Evolutionary conservation across 202 grass and related monocot species (phyloP).

Genomic region (Schoenoplectus triqueter): DNA sequence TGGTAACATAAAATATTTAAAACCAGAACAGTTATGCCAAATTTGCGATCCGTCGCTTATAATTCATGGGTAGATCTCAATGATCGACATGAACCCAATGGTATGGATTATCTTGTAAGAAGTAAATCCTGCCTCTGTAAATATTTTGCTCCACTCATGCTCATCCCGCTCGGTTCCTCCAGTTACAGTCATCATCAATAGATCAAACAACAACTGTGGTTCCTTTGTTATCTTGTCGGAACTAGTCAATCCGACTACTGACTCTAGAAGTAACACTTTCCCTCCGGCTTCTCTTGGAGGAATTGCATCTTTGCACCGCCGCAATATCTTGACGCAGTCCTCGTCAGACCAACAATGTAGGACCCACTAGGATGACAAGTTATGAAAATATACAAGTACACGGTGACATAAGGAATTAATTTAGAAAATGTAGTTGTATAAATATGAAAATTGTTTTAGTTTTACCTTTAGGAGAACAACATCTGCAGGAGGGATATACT

Average conservation of each 20-base stretch:
- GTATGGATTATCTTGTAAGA: neutral
- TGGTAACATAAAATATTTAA: no score
- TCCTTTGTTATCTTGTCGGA: neutral
- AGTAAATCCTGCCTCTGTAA: neutral
- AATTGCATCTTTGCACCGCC: constrained; percentile 40
- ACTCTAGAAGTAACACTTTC: neutral
- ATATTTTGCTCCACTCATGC: neutral
- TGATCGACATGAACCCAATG: neutral
- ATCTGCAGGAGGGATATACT: no score
- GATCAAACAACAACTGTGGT: neutral
- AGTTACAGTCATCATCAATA: no score
- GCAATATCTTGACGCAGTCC: constrained; percentile 45
- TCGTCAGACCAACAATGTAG: constrained; percentile 44
- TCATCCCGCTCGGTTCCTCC: no score
- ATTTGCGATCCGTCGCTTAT: no score
- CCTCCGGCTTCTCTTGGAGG: neutral
- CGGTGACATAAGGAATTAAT: neutral
- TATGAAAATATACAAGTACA: neutral
- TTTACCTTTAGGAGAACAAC: no score
- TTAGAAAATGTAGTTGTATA: constrained; percentile 12
- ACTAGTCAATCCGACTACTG: neutral
- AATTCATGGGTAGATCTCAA: no score
- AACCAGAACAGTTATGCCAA: no score
- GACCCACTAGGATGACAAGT: constrained; percentile 32
- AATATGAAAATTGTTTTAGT: no score